Base-by-base conservation (phyloP, 2,329 filamentous ascomycete species). In the Lachnellula cervina region DNA sequence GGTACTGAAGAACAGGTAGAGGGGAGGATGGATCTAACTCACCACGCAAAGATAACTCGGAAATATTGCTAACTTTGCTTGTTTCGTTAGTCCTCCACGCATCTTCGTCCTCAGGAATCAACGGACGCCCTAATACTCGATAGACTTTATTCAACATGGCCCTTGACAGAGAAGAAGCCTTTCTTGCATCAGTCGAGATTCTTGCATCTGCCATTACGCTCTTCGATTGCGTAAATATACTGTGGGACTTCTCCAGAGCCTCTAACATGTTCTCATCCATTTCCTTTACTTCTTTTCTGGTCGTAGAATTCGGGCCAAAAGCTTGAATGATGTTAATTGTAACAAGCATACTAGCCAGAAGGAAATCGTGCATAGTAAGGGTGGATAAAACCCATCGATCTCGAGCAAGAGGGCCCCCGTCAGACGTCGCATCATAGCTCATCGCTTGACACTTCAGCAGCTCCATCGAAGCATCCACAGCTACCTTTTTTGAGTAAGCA, bases 341-440 rank as follows among this genome's bases (percentile, higher is more conserved):
- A 3, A 87, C 64, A 14, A 86, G 76, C 76, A 83, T 82, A 53
- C 80, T 77, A 0, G 82, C 82, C 2, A 86, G 74, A 51, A 87
- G 70, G 50, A 82, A 86, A 64, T 87, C 83, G 50, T 84, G 81
- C 51, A 81, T 76, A 11, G 78, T 76, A 4, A 86, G 69, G 0
- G 79, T 80, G 3, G 77, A 79, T 19, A 84, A 67, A 61, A 84
- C 83, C 78, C 81, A 84, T 5, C 76, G 74, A 38, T 79, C 75
- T 32, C 74, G 71, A 58, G 74, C 71, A 14, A 87, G 69, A 25
- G 80, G 71, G 5, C 78, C 79, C 1, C 81, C 81, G 0, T 81
- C 80, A 54, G 76, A 75, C 2, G 72, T 75, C 1, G 76, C 77
- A 49, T 78, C 70, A 66, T 76, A 76, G 44, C 82, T 75, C 32